Evolutionary conservation across 2,329 filamentous ascomycete genomes (phyloP).

Genomic region (Ceratocystis destructans): DNA sequence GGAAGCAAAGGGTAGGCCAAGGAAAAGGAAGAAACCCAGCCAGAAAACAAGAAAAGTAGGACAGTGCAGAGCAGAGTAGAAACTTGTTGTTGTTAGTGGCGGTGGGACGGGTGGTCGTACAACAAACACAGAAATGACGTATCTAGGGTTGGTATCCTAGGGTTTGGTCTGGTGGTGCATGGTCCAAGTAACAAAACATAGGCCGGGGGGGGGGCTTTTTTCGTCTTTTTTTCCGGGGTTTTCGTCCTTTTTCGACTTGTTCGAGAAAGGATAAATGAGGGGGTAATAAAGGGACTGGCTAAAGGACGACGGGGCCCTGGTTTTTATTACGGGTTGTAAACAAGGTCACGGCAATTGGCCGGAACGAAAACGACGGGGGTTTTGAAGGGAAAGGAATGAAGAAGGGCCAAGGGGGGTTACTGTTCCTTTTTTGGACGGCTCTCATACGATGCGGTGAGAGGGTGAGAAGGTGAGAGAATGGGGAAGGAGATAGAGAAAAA

Average conservation of each 20-base stretch:
- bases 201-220: background rate
- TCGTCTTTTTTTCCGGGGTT: background rate
- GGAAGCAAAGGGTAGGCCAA: background rate
- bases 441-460: background rate
- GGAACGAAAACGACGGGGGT: constrained; percentile 6
- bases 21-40: background rate
- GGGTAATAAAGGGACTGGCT: background rate
- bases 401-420: background rate
- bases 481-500: background rate
- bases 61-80: background rate
- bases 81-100: background rate
- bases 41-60: background rate
- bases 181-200: background rate
- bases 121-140: constrained; percentile 1
- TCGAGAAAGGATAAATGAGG: background rate
- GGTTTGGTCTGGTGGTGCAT: background rate
- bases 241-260: background rate
- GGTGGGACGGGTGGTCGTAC: background rate
- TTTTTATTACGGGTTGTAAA: background rate
- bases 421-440: background rate
- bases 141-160: background rate
- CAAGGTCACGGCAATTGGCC: constrained; percentile 14
- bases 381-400: background rate
- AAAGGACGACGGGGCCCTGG: background rate
- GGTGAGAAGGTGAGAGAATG: background rate